These are phyloP conservation scores for Globisporangium apiculatum DNA, from an alignment of 352 stramenopile genomes.

Conservation along the genomic window DNA sequence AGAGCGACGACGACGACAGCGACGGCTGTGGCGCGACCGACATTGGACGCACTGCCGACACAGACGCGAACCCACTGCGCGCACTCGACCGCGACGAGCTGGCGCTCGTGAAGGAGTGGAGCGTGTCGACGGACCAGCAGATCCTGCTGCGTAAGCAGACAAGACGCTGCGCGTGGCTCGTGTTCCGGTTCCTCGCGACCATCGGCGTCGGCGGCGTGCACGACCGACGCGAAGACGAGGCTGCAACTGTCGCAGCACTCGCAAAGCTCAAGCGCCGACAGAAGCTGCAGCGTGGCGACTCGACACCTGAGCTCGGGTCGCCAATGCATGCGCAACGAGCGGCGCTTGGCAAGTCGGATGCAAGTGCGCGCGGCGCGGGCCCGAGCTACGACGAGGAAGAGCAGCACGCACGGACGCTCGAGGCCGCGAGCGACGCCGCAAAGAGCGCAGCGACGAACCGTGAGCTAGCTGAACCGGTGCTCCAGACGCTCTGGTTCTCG, in stretches of 20 bases:
- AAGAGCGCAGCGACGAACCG: slow-evolving; percentile 70
- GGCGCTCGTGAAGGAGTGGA: slow-evolving; percentile 32
- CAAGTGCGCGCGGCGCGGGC: slow-evolving; percentile 12
- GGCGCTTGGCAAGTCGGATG: slow-evolving; percentile 12
- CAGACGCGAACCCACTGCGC: background rate
- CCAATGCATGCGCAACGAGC: slow-evolving; percentile 12
- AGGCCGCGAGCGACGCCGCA: slow-evolving; percentile 73
- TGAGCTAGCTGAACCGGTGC: slow-evolving; percentile 60
- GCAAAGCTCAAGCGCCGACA: slow-evolving; percentile 74
- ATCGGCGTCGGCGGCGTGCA: slow-evolving; percentile 63
- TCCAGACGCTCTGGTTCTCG: slow-evolving; percentile 84
- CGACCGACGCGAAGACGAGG: slow-evolving; percentile 68
- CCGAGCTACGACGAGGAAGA: slow-evolving; percentile 50
- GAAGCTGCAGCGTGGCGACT: slow-evolving; percentile 35
- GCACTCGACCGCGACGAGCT: slow-evolving; percentile 1
- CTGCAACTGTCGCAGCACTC: slow-evolving; percentile 46
- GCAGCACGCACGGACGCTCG: slow-evolving; percentile 38
- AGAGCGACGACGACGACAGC: slow-evolving; percentile 15
- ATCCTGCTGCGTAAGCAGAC: slow-evolving; percentile 69
- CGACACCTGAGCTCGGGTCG: slow-evolving; percentile 11
- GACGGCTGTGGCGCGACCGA: slow-evolving; percentile 12
- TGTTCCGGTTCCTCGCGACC: slow-evolving; percentile 74
- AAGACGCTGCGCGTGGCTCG: slow-evolving; percentile 64
- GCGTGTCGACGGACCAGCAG: slow-evolving; percentile 53
- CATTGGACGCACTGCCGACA: background rate